These are phyloP conservation scores for Nicotiana undulata DNA, from an alignment of 257 asterid genomes.

Conservation along the genomic window DNA sequence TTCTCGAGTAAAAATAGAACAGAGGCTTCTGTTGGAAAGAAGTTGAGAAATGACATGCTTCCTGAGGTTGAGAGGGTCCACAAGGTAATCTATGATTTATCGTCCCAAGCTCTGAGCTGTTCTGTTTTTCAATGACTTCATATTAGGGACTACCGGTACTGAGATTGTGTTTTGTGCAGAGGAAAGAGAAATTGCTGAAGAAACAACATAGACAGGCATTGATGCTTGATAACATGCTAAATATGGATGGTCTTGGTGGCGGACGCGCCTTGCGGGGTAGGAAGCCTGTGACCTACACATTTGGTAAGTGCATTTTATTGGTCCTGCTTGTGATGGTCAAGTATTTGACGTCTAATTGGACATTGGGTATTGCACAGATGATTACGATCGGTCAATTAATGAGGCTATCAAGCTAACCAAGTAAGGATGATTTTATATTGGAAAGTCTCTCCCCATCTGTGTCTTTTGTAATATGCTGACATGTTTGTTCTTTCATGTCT, in stretches of 20 bases:
- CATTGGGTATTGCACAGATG: constrained; percentile 53
- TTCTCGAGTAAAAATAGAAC: constrained; percentile 78
- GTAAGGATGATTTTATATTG: constrained; percentile 31
- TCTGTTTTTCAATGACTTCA: background rate
- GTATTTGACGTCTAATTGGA: constrained; percentile 13
- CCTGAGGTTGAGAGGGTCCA: constrained; percentile 90
- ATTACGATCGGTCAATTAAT: constrained; percentile 81
- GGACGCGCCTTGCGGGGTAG: constrained; percentile 95
- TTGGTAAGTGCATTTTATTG: constrained; percentile 41
- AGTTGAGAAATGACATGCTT: constrained; percentile 77
- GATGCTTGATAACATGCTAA: constrained; percentile 73
- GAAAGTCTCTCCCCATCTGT: background rate
- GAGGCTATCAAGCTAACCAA: constrained; percentile 94
- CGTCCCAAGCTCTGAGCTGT: background rate
- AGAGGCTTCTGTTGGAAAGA: constrained; percentile 87
- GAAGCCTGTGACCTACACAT: constrained; percentile 88
- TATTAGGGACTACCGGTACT: constrained; percentile 9
- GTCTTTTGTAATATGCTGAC: background rate
- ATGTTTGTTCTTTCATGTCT: background rate
- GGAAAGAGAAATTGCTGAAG: constrained; percentile 75
- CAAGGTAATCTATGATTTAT: constrained; percentile 48
- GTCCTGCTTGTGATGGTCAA: background rate
- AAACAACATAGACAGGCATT: constrained; percentile 94
- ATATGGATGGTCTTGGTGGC: constrained; percentile 59
- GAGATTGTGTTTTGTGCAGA: constrained; percentile 40